Evolutionary conservation across 164 flowering plant genomes (phyloP).

Genomic region (Nelumbo lutea): DNA sequence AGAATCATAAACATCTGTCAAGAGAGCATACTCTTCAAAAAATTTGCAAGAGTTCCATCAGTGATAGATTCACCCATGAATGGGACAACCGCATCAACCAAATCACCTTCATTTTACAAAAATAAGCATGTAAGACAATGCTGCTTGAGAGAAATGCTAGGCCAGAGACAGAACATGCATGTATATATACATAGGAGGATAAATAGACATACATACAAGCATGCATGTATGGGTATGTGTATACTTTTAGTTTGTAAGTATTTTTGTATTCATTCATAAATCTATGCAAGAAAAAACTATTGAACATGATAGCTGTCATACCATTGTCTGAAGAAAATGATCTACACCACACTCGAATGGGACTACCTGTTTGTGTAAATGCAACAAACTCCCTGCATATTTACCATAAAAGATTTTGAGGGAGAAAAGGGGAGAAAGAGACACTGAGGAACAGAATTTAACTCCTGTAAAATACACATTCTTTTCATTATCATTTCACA

Average conservation of each 20-base stretch:
- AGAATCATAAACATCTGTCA: neutral
- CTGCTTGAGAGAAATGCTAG: too few species aligned
- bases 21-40: constrained; percentile 71
- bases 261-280: neutral
- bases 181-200: too few species aligned
- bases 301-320: constrained; percentile 14
- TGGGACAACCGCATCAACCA: constrained; percentile 94
- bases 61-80: constrained; percentile 94
- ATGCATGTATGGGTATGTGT: too few species aligned
- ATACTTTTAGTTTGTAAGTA: too few species aligned
- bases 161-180: neutral
- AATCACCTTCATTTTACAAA: constrained; percentile 49
- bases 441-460: neutral
- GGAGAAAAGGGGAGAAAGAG: neutral
- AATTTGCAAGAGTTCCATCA: constrained; percentile 90
- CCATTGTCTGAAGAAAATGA: constrained; percentile 61
- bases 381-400: constrained; percentile 32
- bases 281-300: neutral
- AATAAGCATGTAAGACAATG: neutral
- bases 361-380: constrained; percentile 20
- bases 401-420: neutral
- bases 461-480: neutral
- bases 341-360: constrained; percentile 27
- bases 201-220: too few species aligned
- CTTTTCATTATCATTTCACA: neutral